phyloP scores from a whole-genome alignment of 1,284 basidiomycete genomes.

The Inonotus obliquus region DNA sequence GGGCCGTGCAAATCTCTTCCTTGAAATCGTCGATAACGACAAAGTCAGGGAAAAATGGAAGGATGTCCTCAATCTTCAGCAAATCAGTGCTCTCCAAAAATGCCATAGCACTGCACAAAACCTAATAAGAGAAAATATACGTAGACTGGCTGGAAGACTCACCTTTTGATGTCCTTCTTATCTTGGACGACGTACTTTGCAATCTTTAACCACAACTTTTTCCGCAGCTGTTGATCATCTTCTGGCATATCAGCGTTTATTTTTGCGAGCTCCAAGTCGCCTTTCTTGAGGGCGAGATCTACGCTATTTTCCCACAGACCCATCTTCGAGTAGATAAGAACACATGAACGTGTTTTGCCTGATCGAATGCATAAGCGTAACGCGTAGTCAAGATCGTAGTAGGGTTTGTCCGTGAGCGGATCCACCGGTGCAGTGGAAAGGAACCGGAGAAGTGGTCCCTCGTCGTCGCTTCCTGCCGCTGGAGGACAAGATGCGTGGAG shows the following conservation, averaged over 20 bases:
- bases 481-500: constrained; percentile 63
- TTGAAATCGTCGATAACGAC: constrained; percentile 99
- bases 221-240: constrained; percentile 81
- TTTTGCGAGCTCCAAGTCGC: constrained; percentile 90
- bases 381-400: constrained; percentile 97
- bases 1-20: constrained; percentile 93
- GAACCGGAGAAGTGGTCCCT: constrained; percentile 81
- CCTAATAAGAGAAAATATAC: constrained; percentile 4
- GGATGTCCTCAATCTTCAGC: constrained; percentile 96
- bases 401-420: constrained; percentile 80
- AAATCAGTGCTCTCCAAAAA: constrained; percentile 93
- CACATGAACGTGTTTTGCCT: constrained; percentile 83
- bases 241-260: constrained; percentile 91
- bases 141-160: constrained; percentile 17
- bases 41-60: constrained; percentile 99
- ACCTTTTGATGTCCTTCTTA: constrained; percentile 97
- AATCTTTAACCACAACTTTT: constrained; percentile 97
- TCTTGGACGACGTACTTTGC: constrained; percentile 96
- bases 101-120: constrained; percentile 75
- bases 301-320: constrained; percentile 95
- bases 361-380: constrained; percentile 85
- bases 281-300: constrained; percentile 90
- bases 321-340: constrained; percentile 98
- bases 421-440: constrained; percentile 81
- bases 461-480: constrained; percentile 47